Percentiles rank a stretch among this genome's conserved stretches.
Conservation (phyloP, 1,284 basidiomycete genomes). For the Rhodotorula sp. region DNA sequence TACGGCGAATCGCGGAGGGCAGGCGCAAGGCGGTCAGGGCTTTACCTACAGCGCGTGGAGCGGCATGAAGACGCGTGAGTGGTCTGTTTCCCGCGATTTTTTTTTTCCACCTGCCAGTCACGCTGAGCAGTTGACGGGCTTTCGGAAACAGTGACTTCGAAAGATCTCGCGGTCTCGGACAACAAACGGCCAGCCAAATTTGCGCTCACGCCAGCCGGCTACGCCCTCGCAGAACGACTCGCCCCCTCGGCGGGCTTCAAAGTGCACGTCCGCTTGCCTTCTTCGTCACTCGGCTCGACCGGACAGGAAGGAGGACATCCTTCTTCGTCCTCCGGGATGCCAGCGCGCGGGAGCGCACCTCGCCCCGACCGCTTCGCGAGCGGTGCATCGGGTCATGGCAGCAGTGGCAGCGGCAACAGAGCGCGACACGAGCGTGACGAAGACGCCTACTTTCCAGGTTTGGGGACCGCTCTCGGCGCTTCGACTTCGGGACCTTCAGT, state of each 20-base stretch:
- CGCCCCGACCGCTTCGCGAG: not conserved
- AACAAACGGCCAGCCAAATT: slow-evolving; percentile 20
- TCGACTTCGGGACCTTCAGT: not conserved
- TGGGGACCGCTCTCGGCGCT: not conserved
- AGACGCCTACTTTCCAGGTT: not conserved
- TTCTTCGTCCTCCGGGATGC: slow-evolving; percentile 10
- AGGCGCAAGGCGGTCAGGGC: not conserved
- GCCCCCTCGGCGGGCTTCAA: slow-evolving; percentile 13
- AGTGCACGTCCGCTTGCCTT: slow-evolving; percentile 3
- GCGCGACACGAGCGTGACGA: not conserved
- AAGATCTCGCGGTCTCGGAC: slow-evolving; percentile 23
- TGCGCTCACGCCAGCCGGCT: slow-evolving; percentile 27
- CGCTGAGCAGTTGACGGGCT: too few relatives aligned
- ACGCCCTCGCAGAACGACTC: slow-evolving; percentile 31
- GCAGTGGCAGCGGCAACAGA: not conserved
- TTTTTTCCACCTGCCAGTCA: not conserved
- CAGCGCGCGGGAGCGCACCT: not conserved
- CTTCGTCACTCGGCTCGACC: slow-evolving; percentile 1
- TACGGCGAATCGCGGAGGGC: slow-evolving; percentile 10
- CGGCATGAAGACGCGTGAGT: slow-evolving; percentile 27
- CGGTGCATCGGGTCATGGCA: not conserved
- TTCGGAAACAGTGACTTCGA: slow-evolving; percentile 8
- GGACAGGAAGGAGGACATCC: not conserved
- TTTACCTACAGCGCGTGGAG: slow-evolving; percentile 32
- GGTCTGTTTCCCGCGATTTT: too few relatives aligned